A percentile compares a stretch with the other conserved stretches of the same genome.
Conservation (phyloP, 352 stramenopile genomes). For the Phytopythium ostracodes region DNA sequence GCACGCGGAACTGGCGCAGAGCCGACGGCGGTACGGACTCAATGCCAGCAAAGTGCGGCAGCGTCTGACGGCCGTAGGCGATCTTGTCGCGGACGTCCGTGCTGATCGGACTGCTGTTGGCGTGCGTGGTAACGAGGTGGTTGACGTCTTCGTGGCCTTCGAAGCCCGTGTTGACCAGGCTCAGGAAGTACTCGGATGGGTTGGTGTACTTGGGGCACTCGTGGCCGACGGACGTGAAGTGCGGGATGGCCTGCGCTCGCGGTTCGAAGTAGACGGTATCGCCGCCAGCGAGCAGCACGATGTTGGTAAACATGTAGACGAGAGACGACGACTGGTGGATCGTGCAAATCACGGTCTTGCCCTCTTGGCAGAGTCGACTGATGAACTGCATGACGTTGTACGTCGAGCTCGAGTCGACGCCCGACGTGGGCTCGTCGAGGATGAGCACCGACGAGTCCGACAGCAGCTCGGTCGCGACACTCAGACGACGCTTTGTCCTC, state of each 20-base stretch:
- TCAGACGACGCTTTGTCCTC: constrained; percentile 78
- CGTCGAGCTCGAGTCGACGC: constrained; percentile 43
- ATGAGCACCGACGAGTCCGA: constrained; percentile 69
- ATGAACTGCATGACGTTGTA: constrained; percentile 50
- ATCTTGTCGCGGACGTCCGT: constrained; percentile 12
- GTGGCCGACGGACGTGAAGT: constrained; percentile 31
- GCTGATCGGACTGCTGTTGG: constrained; percentile 8
- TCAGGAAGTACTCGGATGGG: constrained; percentile 51
- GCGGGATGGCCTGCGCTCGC: constrained; percentile 28
- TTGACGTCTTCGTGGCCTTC: constrained; percentile 30
- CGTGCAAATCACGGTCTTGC: constrained; percentile 52
- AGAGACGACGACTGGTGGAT: constrained; percentile 68
- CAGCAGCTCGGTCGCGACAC: constrained; percentile 77
- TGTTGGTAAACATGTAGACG: constrained; percentile 61
- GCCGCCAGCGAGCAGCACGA: constrained; percentile 57
- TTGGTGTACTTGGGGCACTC: constrained; percentile 45
- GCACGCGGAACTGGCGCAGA: constrained; percentile 40
- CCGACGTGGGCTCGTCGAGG: constrained; percentile 73
- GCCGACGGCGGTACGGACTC: constrained; percentile 20
- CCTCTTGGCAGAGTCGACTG: constrained; percentile 22
- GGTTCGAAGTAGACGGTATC: constrained; percentile 76
- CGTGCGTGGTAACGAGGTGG: constrained; percentile 20
- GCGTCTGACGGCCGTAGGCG: constrained; percentile 14
- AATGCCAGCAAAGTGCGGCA: constrained; percentile 18
- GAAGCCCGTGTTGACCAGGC: constrained; percentile 55